Base-by-base conservation (phyloP, 495 filamentous ascomycete genomes). In the Usnea hakonensis region DNA sequence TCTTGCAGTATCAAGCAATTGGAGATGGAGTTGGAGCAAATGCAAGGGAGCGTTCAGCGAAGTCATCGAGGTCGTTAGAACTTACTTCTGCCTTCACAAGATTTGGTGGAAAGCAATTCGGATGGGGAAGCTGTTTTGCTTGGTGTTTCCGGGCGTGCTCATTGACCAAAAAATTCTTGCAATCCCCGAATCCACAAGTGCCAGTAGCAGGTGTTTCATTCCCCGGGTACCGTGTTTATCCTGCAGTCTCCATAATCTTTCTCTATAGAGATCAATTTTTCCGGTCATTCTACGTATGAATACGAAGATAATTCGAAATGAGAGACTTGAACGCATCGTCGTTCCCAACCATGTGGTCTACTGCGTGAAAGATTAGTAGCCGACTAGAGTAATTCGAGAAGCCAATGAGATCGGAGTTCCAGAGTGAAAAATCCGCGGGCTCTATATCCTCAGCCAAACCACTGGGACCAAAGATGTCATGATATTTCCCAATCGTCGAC, bases 1-100 rank as follows among this genome's bases (percentile, higher is more conserved):
- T 38, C 17, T 19, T 37, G 64, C 65, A 85, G 85, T 58, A 98
- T 98, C 85, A 98, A 97, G 83, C 82, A 87, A 65, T 83, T 98
- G 72, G 95, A 98, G 80, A 77, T 80, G 69, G 94, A 98, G 73
- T 84, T 98, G 68, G 94, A 97, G 77, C 76, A 82, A 66, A 85
- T 98, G 83, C 95, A 98, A 72, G 93, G 93, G 68, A 93, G 85
- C 70, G 83, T 90, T 70, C 89, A 89, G 72, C 86, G 94, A 77
- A 97, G 91, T 81, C 90, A 95, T 73, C 95, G 94, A 67, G 91
- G 94, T 78, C 95, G 94, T 78, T 97, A 60, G 23, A 21, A 26
- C 23, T 19, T n/a, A 41, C 13, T 16, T 23, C 46, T 54, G 46
- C 14, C 36, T 26, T 26, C 36, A 38, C 55, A 19, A 57, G 40